Evolutionary conservation across 805 yeast genomes (phyloP).

Genomic region (Ogataea saltuana): DNA sequence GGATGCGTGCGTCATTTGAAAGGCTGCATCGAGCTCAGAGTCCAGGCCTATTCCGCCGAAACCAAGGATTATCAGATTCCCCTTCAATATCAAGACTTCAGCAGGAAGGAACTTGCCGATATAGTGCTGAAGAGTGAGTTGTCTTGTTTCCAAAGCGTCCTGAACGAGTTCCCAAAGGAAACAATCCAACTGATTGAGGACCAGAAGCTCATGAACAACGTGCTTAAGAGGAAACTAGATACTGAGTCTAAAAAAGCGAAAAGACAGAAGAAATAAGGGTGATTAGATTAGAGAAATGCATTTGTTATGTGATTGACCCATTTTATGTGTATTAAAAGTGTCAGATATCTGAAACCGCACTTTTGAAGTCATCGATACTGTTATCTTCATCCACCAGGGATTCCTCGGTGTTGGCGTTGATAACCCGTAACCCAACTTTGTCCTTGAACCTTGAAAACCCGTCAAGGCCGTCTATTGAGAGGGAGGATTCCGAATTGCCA

Average conservation of each 20-base stretch:
- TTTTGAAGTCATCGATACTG: neutral
- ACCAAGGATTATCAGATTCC: constrained; percentile 23
- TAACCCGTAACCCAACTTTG: constrained; percentile 1
- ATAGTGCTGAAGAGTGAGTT: constrained; percentile 60
- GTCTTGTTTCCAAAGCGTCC: constrained; percentile 46
- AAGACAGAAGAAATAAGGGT: constrained; percentile 29
- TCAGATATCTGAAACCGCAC: neutral
- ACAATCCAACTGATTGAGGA: constrained; percentile 53
- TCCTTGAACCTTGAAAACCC: neutral
- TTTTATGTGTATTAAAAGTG: neutral
- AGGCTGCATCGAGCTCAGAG: constrained; percentile 37
- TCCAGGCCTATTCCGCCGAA: constrained; percentile 49
- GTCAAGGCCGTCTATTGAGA: neutral
- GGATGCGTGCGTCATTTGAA: constrained; percentile 32
- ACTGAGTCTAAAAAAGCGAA: constrained; percentile 29
- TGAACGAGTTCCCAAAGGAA: constrained; percentile 24
- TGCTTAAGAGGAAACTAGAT: constrained; percentile 50
- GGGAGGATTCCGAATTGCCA: constrained; percentile 1
- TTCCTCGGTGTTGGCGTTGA: constrained; percentile 3
- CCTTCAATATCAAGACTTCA: constrained; percentile 10
- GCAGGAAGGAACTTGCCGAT: constrained; percentile 48
- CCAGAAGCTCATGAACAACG: constrained; percentile 57
- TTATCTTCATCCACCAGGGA: neutral
- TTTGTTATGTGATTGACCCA: too few relatives aligned
- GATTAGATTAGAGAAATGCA: too few relatives aligned